Evolutionary conservation across 306 rosid genomes (phyloP), one percentile per base, ranked within the genome.

Genomic region (Trifolium subterraneum): DNA sequence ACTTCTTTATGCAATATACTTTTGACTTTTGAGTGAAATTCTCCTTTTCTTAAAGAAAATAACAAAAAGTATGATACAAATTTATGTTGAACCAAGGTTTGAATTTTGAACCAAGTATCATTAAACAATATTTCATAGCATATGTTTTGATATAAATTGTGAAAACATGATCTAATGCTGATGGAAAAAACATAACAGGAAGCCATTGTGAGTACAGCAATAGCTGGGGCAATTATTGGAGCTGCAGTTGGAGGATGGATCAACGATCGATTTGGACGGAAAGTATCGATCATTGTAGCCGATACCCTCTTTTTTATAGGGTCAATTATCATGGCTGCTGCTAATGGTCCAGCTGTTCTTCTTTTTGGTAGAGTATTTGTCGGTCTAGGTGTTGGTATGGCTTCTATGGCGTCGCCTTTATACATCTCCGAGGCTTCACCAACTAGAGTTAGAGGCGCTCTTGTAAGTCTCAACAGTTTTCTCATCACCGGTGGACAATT

Each of bases 401-500:
- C 91, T 8, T 89, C 89, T 22, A 85, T 89, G 91, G 88, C 94
- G 16, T 52, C 94, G 3, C 91, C 94, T 2, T 62, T 89, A 36
- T 89, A 87, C 80, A 89, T 89, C 36, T 87, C 94, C 0, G 94
- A 89, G 67, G 87, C 94, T 63, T 89, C 94, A 1, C 94, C 91
- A 1, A 80, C 91, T 0, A 79, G 85, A 81, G 89, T 87, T 11
- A 61, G 94, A 22, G 94, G 94, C 11, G 94, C 94, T 20, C 91
- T 89, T 56, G 94, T 89, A 1, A 82, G 94, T 39, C 85, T 84
- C 19, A 89, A 89, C 68, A 84, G 83, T 42, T 87, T 89, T 72
- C 91, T 89, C 27, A 83, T 87, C 8, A 89, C 94, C 56, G 94
- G 94, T 0, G 94, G 94, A 8, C 94, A 89, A 54, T 87, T 89